Base-by-base conservation (phyloP, 192 early-diverging fungal species). In the Podila epigama region DNA sequence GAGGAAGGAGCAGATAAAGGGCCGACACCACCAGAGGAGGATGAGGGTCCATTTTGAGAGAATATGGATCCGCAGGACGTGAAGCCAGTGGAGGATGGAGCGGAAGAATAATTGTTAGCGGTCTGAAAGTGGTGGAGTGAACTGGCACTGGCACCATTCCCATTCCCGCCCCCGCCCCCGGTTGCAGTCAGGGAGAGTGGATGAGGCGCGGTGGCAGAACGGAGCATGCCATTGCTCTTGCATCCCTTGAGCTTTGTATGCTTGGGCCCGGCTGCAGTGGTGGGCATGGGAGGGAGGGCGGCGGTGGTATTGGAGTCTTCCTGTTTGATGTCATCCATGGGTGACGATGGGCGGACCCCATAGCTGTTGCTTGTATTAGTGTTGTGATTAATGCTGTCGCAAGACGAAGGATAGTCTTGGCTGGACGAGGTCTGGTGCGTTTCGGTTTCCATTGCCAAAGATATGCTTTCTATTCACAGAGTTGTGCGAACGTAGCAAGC, bases 121-220 rank as follows among this genome's bases (percentile, higher is more conserved):
- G 51, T 66, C 33, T 75, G 70, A 25, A 75, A 75, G 36, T 75
- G 70, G 20, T 75, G 70, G 16, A 75, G 70, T 12, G 70, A 61
- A 27, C 51, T 40, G 35, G 66, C 51, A 25, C 55, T 42, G 15
- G 70, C 41, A 22, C 25, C 25, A 22, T 9, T n/a, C n/a, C n/a
- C n/a, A n/a, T n/a, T n/a, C n/a, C n/a, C n/a, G n/a, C n/a, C n/a
- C n/a, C n/a, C n/a, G n/a, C n/a, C n/a, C n/a, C n/a, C n/a, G n/a
- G n/a, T 48, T 48, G n/a, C 44, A 0, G 70, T 66, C 51, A 75
- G 51, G 33, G 63, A 60, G 13, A 75, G 70, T 7, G 70, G 70
- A 25, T 75, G 70, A 11, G 70, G 70, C 0, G 59, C 50, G 16
- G 70, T 66, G 22, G 60, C 35, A 28, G 70, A 75, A 25, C 70